These are phyloP conservation scores for Candida hispaniensis DNA, from an alignment of 805 yeast species.

Conservation along the genomic window DNA sequence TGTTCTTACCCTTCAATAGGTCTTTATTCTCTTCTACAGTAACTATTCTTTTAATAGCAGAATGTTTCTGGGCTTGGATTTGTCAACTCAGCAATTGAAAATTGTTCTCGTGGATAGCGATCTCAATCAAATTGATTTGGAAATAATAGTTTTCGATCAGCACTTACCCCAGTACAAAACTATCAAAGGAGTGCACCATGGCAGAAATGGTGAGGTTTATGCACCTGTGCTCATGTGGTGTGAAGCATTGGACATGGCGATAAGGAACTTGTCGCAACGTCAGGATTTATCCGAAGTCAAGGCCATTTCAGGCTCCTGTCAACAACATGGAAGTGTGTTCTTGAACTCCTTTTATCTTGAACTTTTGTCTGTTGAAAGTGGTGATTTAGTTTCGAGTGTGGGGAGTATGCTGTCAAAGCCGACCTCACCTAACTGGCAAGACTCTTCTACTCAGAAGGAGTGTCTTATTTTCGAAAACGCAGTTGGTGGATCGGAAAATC, in stretches of 20 bases:
- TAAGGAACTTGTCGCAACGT: slow-evolving; percentile 37
- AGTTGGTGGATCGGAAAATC: slow-evolving; percentile 46
- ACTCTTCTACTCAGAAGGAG: slow-evolving; percentile 72
- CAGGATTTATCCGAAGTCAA: slow-evolving; percentile 51
- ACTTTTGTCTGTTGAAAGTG: not conserved
- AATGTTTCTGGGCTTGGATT: slow-evolving; percentile 51
- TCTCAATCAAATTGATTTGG: slow-evolving; percentile 45
- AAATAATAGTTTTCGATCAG: slow-evolving; percentile 59
- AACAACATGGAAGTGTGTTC: slow-evolving; percentile 85
- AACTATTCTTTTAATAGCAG: no score
- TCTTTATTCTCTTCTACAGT: no score
- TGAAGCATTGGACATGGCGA: slow-evolving; percentile 62
- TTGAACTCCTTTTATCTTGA: slow-evolving; percentile 40
- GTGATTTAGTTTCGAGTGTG: slow-evolving; percentile 2
- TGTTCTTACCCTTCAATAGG: no score
- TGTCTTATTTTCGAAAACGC: slow-evolving; percentile 47
- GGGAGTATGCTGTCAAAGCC: slow-evolving; percentile 34
- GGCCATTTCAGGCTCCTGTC: slow-evolving; percentile 77
- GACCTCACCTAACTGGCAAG: slow-evolving; percentile 89
- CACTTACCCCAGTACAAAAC: slow-evolving; percentile 53
- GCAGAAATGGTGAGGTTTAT: slow-evolving; percentile 45
- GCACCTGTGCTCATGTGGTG: slow-evolving; percentile 89
- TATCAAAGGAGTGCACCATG: slow-evolving; percentile 58
- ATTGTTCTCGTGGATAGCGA: slow-evolving; percentile 44
- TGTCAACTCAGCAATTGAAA: slow-evolving; percentile 84